Conservation (phyloP, 371 early-diverging fungal species). For the Chytridium lagenaria region DNA sequence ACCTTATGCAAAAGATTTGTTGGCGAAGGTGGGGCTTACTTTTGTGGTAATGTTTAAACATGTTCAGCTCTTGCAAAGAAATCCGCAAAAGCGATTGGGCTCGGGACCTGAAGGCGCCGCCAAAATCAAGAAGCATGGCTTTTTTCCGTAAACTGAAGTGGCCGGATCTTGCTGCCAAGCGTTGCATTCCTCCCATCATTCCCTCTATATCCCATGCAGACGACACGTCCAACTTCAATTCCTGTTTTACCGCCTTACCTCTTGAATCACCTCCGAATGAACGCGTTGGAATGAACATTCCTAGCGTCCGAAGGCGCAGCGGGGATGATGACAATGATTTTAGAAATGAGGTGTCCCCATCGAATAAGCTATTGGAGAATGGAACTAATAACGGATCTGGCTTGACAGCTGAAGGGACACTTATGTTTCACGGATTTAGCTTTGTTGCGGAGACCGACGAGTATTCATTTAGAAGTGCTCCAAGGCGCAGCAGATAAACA, state of each 20-base stretch:
- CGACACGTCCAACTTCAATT: constrained; percentile 72
- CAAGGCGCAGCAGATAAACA: neutral
- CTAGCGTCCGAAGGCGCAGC: neutral
- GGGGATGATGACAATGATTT: neutral
- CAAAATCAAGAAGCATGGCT: constrained; percentile 74
- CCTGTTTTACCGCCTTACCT: constrained; percentile 62
- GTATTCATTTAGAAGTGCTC: neutral
- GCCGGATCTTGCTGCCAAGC: constrained; percentile 61
- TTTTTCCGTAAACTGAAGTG: constrained; percentile 79
- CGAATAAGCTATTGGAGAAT: neutral
- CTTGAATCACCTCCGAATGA: constrained; percentile 19
- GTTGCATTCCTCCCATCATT: constrained; percentile 71
- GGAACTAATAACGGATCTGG: too few relatives aligned
- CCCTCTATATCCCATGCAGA: constrained; percentile 53
- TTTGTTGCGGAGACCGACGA: constrained; percentile 43
- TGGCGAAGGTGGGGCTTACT: constrained; percentile 51
- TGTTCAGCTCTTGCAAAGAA: constrained; percentile 55
- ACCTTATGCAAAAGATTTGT: constrained; percentile 70
- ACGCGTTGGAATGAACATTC: neutral
- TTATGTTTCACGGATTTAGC: constrained; percentile 46
- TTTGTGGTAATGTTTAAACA: constrained; percentile 37
- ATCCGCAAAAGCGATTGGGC: constrained; percentile 63
- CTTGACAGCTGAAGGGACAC: neutral
- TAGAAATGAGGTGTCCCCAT: neutral
- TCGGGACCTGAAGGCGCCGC: constrained; percentile 44